Base-by-base conservation (phyloP, 768 basidiomycete species). In the Rhodotorula paludigena region DNA sequence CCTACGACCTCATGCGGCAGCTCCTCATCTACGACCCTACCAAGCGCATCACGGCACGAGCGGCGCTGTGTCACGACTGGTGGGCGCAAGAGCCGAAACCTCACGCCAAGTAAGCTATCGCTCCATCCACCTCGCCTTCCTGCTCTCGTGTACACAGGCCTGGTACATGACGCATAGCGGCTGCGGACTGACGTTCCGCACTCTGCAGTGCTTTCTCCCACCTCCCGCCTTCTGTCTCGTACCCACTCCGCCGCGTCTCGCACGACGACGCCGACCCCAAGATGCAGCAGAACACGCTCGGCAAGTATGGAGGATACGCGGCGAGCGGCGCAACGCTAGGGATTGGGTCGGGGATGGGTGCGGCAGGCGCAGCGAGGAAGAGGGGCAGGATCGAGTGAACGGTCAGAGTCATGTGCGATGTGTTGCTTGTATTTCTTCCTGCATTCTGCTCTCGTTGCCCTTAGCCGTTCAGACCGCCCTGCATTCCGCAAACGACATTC, bases 1-100 rank as follows among this genome's bases (percentile, higher is more conserved):
- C 33, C 10, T 87, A 87, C 76, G 89, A 94, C 64, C 85, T 98
- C 61, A 85, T 99, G n/a, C 83, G 83, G 20, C 83, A 85, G 66
- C 82, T 98, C 44, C 94, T 99, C 77, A 84, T 84, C 16, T 98
- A 92, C 79, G 90, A 97, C 78, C 94, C 94, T 1, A 88, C 89
- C 74, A 85, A 82, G 68, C 82, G 96, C 39, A 83, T 97, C 48
- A 92, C 87, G 0, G 91, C 92, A 1, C 83, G 84, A 71, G 85
- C 89, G 66, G 89, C 91, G 0, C 80, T 99, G 2, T 81, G 81
- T 28, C 93, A 97, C 77, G 84, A 84, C 70, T 99, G 93, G 92
- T 99, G 98, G 78, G 83, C 84, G 32, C 91, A 94, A 76, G 93
- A 93, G 14, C 91, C 92, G 15, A 83, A 82, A 51, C 90, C 93